Evolutionary conservation across 108 stramenopile species (phyloP), one percentile per base, ranked within the genome.

Genomic region (Fistulifera pelliculosa): DNA sequence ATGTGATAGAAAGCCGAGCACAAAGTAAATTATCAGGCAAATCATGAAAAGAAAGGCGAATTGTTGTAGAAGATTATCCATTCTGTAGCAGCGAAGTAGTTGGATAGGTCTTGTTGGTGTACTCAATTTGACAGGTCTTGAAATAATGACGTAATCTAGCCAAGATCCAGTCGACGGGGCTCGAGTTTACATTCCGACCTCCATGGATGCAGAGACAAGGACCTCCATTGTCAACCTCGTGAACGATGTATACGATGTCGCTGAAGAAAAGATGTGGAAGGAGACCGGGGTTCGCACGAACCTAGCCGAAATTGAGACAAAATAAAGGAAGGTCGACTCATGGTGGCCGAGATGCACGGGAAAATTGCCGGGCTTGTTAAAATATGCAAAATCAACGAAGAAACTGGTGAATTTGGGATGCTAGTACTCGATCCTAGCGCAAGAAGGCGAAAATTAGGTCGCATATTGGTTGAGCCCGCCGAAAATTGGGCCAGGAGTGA

Each of bases 361-460:
- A 23, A 19, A 23, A 47, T 47, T 10, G 10, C 10, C 21, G 45
- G 45, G 6, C 22, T 19, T 10, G 45, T 23, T 3, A 47, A 47
- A 23, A 6, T 47, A 19, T 6, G 22, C 21, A 19, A 47, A 7
- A 23, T 47, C 10, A 10, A 19, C 22, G 10, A 47, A 23, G 45
- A 56, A 0, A 56, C 24, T 0, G 55, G 55, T 23, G 55, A 28
- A 5, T 5, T 56, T 0, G 55, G 55, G 16, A 56, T 56, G 55
- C 18, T 56, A 14, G 55, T 56, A 18, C 38, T 56, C 7, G 55
- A 39, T 56, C 55, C 55, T 18, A 39, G 17, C 5, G 18, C 38
- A 10, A 35, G 55, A 42, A 39, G 55, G 24, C 18, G 16, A 18
- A 24, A 39, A 12, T 40, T 56, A 15, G 55, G 55, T 21, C 19